phyloP scores from a whole-genome alignment of 139 green algal genomes.

The Picochlorum sp. region DNA sequence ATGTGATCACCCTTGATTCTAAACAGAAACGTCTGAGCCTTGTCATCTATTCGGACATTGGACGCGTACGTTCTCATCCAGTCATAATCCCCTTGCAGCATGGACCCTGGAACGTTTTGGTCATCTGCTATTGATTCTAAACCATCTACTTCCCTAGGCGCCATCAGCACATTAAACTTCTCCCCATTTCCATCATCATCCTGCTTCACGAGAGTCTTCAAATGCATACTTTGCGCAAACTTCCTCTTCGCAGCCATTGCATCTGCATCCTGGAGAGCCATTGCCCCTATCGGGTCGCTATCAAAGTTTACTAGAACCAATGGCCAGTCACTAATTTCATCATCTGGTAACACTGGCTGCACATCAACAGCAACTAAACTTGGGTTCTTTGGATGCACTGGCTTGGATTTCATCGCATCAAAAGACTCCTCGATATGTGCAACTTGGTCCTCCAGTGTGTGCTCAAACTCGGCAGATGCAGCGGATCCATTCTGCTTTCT shows the following conservation, averaged over 20 bases:
- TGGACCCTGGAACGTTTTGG: conserved; percentile 1
- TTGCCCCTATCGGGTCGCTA: conserved; percentile 29
- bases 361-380: conserved; percentile 40
- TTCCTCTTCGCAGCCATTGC: neutral
- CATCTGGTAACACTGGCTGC: conserved; percentile 41
- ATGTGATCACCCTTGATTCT: conserved; percentile 21
- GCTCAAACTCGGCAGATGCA: conserved; percentile 7
- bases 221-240: conserved; percentile 15
- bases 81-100: conserved; percentile 32
- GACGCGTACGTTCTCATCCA: conserved; percentile 46
- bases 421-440: conserved; percentile 44
- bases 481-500: conserved; percentile 1
- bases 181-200: conserved; percentile 5
- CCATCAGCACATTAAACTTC: conserved; percentile 31
- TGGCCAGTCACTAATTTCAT: conserved; percentile 10
- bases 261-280: conserved; percentile 12
- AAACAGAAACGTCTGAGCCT: conserved; percentile 32
- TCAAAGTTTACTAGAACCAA: conserved; percentile 42
- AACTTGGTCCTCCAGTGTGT: conserved; percentile 20
- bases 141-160: conserved; percentile 17
- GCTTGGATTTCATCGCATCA: conserved; percentile 35
- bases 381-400: conserved; percentile 50
- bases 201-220: conserved; percentile 29
- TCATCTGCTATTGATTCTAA: conserved; percentile 1
- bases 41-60: conserved; percentile 16